A percentile compares a stretch with the other conserved stretches of the same genome.
Conservation (phyloP, 2,329 filamentous ascomycete genomes). For the Colletotrichum gloeosporioides region DNA sequence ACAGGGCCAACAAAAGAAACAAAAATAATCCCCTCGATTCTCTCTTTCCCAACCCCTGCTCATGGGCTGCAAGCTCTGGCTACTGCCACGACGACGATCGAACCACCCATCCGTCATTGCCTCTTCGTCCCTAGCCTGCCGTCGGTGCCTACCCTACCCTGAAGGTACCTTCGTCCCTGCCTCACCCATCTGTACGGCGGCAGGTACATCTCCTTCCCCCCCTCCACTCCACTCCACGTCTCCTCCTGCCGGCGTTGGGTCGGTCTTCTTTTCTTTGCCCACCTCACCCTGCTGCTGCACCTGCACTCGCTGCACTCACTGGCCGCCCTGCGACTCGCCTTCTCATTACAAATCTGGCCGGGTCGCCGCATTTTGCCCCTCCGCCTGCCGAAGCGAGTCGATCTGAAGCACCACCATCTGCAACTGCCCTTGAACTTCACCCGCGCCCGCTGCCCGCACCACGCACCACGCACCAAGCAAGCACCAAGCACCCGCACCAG, state of each 20-base stretch:
- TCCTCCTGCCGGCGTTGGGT: not conserved
- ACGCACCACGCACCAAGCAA: not conserved
- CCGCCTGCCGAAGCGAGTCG: not conserved
- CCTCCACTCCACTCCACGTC: not conserved
- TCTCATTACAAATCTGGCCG: conserved; percentile 17
- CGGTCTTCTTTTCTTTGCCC: not conserved
- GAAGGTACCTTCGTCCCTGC: not conserved
- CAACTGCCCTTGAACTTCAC: not conserved
- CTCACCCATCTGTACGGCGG: not conserved
- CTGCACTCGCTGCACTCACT: not conserved
- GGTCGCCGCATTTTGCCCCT: conserved; percentile 18
- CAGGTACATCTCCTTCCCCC: not conserved
- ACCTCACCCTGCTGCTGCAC: not conserved
- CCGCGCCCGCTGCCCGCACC: not conserved
- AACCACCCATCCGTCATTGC: not conserved
- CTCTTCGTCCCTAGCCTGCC: not conserved
- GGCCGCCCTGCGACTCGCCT: not conserved
- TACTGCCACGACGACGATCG: not conserved
- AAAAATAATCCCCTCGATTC: not conserved
- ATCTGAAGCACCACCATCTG: not conserved
- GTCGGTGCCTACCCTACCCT: too few species aligned
- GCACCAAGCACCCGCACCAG: not conserved
- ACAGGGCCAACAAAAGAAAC: not conserved
- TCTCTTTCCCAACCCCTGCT: not conserved
- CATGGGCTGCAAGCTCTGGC: not conserved